Evolutionary conservation across 2,329 filamentous ascomycete species (phyloP).

Genomic region (Alternaria rosae): DNA sequence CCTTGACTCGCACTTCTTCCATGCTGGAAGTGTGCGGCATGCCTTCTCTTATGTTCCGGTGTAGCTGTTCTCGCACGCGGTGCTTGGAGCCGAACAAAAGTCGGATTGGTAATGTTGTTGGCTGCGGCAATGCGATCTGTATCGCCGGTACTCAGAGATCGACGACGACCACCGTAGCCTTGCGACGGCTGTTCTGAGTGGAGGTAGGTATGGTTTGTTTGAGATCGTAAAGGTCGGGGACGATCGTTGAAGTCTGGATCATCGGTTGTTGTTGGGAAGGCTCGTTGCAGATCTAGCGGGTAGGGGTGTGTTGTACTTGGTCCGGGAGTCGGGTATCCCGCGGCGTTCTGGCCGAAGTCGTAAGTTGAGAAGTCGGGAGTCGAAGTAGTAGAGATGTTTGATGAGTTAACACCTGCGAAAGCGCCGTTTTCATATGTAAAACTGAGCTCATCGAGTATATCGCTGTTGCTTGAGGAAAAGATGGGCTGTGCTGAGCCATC

Average conservation of each 20-base stretch:
- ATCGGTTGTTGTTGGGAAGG: constrained; percentile 1
- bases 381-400: constrained; percentile 12
- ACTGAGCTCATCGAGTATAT: constrained; percentile 15
- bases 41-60: constrained; percentile 10
- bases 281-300: constrained; percentile 22
- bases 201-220: constrained; percentile 11
- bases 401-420: constrained; percentile 1
- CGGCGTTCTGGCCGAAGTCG: constrained; percentile 11
- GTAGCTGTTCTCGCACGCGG: constrained; percentile 15
- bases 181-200: constrained; percentile 8
- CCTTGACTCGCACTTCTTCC: constrained; percentile 17
- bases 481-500: neutral
- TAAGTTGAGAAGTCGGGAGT: constrained; percentile 23
- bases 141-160: constrained; percentile 40
- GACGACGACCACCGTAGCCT: constrained; percentile 28
- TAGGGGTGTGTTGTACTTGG: constrained; percentile 25
- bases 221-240: constrained; percentile 11
- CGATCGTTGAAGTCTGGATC: constrained; percentile 3
- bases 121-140: constrained; percentile 18
- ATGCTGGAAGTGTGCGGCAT: constrained; percentile 3
- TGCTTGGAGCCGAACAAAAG: constrained; percentile 32
- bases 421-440: constrained; percentile 5
- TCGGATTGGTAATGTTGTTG: constrained; percentile 22
- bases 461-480: constrained; percentile 12
- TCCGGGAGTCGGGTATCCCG: constrained; percentile 19